Evolutionary conservation across 176 grass and related monocot genomes (phyloP), one percentile per base, ranked within the genome.

Genomic region (Triticum timopheevii): DNA sequence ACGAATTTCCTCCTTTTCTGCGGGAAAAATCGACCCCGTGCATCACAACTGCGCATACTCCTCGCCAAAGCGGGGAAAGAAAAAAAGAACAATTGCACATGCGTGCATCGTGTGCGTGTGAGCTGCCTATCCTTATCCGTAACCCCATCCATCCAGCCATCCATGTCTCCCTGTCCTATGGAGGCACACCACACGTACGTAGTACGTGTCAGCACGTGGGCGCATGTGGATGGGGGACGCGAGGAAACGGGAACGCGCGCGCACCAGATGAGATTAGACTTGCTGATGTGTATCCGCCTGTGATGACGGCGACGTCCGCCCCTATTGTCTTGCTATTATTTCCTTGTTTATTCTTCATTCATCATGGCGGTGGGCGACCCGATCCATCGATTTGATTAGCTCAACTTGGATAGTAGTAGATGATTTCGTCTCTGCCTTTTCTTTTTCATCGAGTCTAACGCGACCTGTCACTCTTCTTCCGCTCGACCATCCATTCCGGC

Each of bases 211-310:
- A 75, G 72, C 42, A 49, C 72, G 42, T 61, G 50, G 47, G 75
- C 17, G 50, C 76, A 78, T 7, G 31, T 78, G 28, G 73, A 11
- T 4, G 15, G 13, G 5, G 42, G 80, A 82, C 80, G 80, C 80
- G 80, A 82, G 6, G 80, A 82, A 71, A 25, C 80, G 80, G 27
- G 13, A 58, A 17, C 80, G 80, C 80, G 20, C 19, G 65, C 28
- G 13, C 17, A 6, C 27, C 4, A 15, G 13, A 67, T 25, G 22
- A 73, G 73, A 76, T 76, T 30, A 30, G 73, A 30, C 73, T 2
- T 28, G 73, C 44, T 76, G 73, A 76, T 50, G 73, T 76, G 73
- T 9, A 76, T 76, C 73, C 24, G 13, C 50, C 42, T 30, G 73
- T 76, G 0, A 2, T 5, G 73, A 76, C 12, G 71, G 71, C 13